These are phyloP conservation scores for Citeromyces matritensis DNA, from an alignment of 805 yeast species.

Conservation along the genomic window DNA sequence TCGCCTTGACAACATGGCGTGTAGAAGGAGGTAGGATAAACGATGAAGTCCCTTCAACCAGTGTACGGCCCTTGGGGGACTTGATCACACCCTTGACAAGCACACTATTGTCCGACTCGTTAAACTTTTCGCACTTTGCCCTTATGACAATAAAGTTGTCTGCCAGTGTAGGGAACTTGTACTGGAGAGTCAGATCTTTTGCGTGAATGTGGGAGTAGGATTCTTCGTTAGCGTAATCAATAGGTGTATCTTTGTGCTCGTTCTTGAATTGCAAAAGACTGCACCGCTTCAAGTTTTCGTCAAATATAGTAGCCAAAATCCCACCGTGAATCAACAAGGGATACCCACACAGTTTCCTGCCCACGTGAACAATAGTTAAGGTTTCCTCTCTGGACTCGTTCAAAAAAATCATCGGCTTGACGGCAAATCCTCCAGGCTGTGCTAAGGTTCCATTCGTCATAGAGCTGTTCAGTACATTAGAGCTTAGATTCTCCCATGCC, in stretches of 20 bases:
- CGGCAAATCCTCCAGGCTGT: slow-evolving; percentile 67
- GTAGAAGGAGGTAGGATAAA: slow-evolving; percentile 12
- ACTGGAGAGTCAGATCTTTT: slow-evolving; percentile 29
- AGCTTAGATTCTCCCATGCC: slow-evolving; percentile 29
- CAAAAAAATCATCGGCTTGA: slow-evolving; percentile 57
- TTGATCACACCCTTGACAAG: slow-evolving; percentile 37
- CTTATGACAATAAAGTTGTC: slow-evolving; percentile 61
- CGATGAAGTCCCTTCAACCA: slow-evolving; percentile 43
- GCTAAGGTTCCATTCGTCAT: slow-evolving; percentile 38
- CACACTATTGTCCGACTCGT: slow-evolving; percentile 17
- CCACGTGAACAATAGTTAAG: slow-evolving; percentile 59
- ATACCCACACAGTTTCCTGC: slow-evolving; percentile 69
- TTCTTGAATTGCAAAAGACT: slow-evolving; percentile 20
- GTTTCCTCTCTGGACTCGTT: slow-evolving; percentile 41
- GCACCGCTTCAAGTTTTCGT: slow-evolving; percentile 54
- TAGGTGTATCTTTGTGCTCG: slow-evolving; percentile 7
- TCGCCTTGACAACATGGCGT: slow-evolving; percentile 2
- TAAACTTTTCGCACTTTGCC: slow-evolving; percentile 20
- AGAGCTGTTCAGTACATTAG: slow-evolving; percentile 17
- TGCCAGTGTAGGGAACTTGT: slow-evolving; percentile 63
- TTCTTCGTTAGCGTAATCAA: slow-evolving; percentile 18
- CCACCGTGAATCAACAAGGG: slow-evolving; percentile 89
- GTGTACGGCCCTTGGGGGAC: slow-evolving; percentile 30
- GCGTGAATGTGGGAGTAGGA: slow-evolving; percentile 24
- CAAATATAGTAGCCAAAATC: slow-evolving; percentile 62